Evolutionary conservation across 2,329 filamentous ascomycete species (phyloP).

Genomic region (Zasmidium cellare): DNA sequence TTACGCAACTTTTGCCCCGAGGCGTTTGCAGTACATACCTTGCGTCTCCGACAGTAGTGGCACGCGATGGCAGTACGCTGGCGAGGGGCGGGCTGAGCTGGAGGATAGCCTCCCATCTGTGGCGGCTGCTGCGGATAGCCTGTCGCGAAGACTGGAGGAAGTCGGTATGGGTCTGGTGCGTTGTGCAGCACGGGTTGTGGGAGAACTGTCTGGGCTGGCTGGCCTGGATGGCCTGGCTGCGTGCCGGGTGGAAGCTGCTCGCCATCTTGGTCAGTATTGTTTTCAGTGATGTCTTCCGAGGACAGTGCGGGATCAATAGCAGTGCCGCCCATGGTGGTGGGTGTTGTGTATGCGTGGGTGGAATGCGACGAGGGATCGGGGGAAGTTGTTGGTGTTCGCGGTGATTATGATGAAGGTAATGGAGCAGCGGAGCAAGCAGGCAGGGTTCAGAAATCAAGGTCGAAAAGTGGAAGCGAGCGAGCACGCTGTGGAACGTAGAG

Average conservation of each 20-base stretch:
- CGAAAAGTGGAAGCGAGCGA: slow-evolving; percentile 19
- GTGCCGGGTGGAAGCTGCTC: slow-evolving; percentile 37
- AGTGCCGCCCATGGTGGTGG: slow-evolving; percentile 25
- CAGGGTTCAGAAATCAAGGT: slow-evolving; percentile 20
- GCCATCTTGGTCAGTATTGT: slow-evolving; percentile 27
- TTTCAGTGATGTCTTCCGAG: slow-evolving; percentile 11
- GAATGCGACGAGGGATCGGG: background rate
- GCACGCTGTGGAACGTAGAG: slow-evolving; percentile 27
- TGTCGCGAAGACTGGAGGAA: slow-evolving; percentile 22
- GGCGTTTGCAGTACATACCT: slow-evolving; percentile 43
- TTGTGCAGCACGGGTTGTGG: too few relatives aligned
- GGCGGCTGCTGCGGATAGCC: slow-evolving; percentile 24
- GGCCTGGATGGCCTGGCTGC: slow-evolving; percentile 34
- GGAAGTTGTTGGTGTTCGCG: background rate
- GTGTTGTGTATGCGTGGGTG: background rate
- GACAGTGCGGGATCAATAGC: slow-evolving; percentile 34
- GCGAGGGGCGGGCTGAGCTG: slow-evolving; percentile 55
- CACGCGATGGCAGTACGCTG: slow-evolving; percentile 63
- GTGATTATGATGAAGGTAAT: slow-evolving; percentile 1
- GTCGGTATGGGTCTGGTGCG: slow-evolving; percentile 36
- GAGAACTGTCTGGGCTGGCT: slow-evolving; percentile 19
- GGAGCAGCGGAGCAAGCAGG: slow-evolving; percentile 3
- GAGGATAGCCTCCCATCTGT: slow-evolving; percentile 40
- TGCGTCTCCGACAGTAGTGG: slow-evolving; percentile 60
- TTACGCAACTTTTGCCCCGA: background rate